Evolutionary conservation across 1,139 yeast species (phyloP).

Genomic region (Barnettozyma hawaiiensis): DNA sequence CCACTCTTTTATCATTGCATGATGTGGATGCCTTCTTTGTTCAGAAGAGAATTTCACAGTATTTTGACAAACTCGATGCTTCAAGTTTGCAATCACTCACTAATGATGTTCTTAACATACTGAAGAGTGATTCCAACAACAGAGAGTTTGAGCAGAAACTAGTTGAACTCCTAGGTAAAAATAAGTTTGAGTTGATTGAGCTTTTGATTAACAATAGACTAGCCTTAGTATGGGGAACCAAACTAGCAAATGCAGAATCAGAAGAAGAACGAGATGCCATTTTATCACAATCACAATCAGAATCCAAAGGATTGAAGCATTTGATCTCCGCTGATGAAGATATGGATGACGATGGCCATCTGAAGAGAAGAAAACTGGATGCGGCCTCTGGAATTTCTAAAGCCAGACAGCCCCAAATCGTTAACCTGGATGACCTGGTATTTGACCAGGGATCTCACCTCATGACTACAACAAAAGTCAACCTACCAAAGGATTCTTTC

Average conservation of each 20-base stretch:
- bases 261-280: conserved; percentile 31
- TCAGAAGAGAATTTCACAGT: conserved; percentile 36
- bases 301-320: conserved; percentile 29
- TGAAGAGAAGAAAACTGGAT: conserved; percentile 22
- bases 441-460: conserved; percentile 72
- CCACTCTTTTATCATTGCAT: conserved; percentile 10
- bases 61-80: conserved; percentile 33
- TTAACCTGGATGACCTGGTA: conserved; percentile 58
- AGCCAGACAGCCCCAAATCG: conserved; percentile 43
- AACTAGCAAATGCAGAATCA: conserved; percentile 35
- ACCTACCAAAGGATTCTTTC: conserved; percentile 78
- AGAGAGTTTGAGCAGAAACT: conserved; percentile 47
- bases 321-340: conserved; percentile 24
- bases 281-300: conserved; percentile 28
- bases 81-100: conserved; percentile 33
- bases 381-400: conserved; percentile 3
- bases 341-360: conserved; percentile 16
- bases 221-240: conserved; percentile 50
- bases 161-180: conserved; percentile 45
- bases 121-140: conserved; percentile 36
- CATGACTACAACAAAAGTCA: conserved; percentile 60
- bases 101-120: conserved; percentile 24
- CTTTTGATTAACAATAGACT: conserved; percentile 47
- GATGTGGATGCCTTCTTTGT: conserved; percentile 50
- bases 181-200: conserved; percentile 45